Evolutionary conservation across 345 rosid genomes (phyloP).

Genomic region (Moricandia moricandioides): DNA sequence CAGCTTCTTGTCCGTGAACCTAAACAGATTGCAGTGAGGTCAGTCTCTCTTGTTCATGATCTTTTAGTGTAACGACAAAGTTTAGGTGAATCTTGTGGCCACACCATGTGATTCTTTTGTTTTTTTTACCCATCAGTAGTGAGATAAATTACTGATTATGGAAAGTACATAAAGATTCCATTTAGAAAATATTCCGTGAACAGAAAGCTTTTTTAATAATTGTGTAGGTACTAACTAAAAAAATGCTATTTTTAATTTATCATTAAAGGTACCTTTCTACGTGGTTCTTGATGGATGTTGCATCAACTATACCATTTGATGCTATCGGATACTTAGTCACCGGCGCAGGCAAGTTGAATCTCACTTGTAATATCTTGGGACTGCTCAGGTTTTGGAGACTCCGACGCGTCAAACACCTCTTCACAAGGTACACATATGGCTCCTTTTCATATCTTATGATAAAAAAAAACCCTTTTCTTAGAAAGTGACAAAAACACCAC

Average conservation of each 20-base stretch:
- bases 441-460: background rate
- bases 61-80: conserved; percentile 13
- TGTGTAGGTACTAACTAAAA: background rate
- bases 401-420: conserved; percentile 70
- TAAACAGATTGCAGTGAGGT: conserved; percentile 70
- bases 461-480: background rate
- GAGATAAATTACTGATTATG: conserved; percentile 27
- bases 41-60: conserved; percentile 14
- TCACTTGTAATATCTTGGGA: conserved; percentile 60
- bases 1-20: conserved; percentile 67
- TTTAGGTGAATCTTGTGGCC: conserved; percentile 34
- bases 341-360: conserved; percentile 44
- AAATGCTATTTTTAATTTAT: conserved; percentile 16
- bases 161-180: conserved; percentile 35
- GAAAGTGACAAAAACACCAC: background rate
- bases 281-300: conserved; percentile 94
- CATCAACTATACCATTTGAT: conserved; percentile 84
- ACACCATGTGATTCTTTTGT: conserved; percentile 34
- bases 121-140: background rate
- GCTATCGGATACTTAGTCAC: conserved; percentile 59
- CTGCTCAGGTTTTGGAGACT: conserved; percentile 86
- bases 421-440: conserved; percentile 58
- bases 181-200: conserved; percentile 13
- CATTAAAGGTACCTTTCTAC: conserved; percentile 67
- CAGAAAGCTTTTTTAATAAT: background rate